These are phyloP conservation scores for Durotheca rogersii DNA, from an alignment of 495 filamentous ascomycete genomes.

Conservation along the genomic window DNA sequence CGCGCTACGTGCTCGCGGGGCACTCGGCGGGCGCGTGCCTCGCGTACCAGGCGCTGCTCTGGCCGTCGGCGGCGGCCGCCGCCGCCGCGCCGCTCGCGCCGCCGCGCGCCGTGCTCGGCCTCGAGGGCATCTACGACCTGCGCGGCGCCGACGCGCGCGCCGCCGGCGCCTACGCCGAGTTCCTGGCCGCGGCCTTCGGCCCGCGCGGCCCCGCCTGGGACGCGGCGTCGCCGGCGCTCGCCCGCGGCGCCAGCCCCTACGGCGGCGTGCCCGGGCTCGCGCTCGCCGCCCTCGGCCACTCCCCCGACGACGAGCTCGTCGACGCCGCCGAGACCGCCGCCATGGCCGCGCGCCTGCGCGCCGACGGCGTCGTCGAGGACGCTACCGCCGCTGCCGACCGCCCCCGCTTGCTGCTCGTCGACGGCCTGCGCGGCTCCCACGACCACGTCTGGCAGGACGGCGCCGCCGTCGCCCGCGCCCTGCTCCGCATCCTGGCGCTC, in stretches of 20 bases:
- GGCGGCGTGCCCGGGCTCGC: conserved; percentile 49
- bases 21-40: conserved; percentile 78
- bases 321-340: conserved; percentile 55
- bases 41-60: conserved; percentile 67
- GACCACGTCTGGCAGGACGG: conserved; percentile 47
- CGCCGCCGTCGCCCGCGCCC: conserved; percentile 21
- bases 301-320: conserved; percentile 57
- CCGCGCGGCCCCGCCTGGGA: conserved; percentile 25
- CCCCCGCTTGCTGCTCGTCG: conserved; percentile 41
- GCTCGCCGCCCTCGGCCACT: conserved; percentile 61
- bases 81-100: not conserved
- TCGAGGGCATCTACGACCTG: conserved; percentile 38
- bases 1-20: conserved; percentile 65
- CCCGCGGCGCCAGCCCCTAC: conserved; percentile 38
- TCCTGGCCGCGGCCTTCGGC: conserved; percentile 31
- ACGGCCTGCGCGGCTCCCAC: conserved; percentile 61
- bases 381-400: too few species aligned
- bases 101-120: conserved; percentile 27
- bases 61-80: conserved; percentile 25
- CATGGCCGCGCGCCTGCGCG: conserved; percentile 44
- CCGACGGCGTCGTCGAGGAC: conserved; percentile 32
- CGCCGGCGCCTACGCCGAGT: conserved; percentile 22
- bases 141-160: conserved; percentile 28
- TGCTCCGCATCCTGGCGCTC: conserved; percentile 15
- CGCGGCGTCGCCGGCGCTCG: conserved; percentile 27